Percentiles rank a stretch among this genome's conserved stretches.
phyloP scores from a whole-genome alignment of 768 basidiomycete genomes.

The Pleurotus salmoneostramineus region DNA sequence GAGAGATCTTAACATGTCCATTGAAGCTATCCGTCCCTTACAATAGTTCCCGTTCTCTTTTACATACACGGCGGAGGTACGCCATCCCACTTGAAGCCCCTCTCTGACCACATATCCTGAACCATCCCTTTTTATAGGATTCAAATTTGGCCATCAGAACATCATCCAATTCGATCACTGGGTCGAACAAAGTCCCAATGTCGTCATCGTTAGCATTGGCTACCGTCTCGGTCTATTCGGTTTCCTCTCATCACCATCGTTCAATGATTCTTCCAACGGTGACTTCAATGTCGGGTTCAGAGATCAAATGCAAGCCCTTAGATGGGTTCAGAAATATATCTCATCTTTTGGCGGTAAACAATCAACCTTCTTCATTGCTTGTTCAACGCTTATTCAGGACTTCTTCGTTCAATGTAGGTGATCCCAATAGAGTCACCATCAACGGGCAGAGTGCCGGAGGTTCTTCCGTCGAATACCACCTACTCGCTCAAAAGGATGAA shows the following conservation, averaged over 20 bases:
- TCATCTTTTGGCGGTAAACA: conserved; percentile 48
- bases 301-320: conserved; percentile 61
- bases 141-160: conserved; percentile 55
- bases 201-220: conserved; percentile 63
- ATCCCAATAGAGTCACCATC: conserved; percentile 52
- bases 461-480: conserved; percentile 51
- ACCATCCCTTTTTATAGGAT: conserved; percentile 28
- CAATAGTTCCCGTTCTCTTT: conserved; percentile 39
- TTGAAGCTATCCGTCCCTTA: neutral
- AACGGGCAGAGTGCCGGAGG: conserved; percentile 44
- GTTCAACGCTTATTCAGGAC: too few species aligned
- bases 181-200: conserved; percentile 58
- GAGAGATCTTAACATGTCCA: neutral
- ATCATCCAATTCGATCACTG: conserved; percentile 68
- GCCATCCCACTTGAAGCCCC: neutral
- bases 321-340: conserved; percentile 65
- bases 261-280: conserved; percentile 31
- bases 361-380: neutral
- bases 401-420: conserved; percentile 18
- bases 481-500: conserved; percentile 38
- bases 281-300: conserved; percentile 52
- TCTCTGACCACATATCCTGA: neutral
- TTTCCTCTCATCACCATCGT: conserved; percentile 52
- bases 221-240: conserved; percentile 63
- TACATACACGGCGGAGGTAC: conserved; percentile 49